Evolutionary conservation across 805 yeast genomes (phyloP), one percentile per base, ranked within the genome.

Genomic region (Saccharomycopsis fermentans): DNA sequence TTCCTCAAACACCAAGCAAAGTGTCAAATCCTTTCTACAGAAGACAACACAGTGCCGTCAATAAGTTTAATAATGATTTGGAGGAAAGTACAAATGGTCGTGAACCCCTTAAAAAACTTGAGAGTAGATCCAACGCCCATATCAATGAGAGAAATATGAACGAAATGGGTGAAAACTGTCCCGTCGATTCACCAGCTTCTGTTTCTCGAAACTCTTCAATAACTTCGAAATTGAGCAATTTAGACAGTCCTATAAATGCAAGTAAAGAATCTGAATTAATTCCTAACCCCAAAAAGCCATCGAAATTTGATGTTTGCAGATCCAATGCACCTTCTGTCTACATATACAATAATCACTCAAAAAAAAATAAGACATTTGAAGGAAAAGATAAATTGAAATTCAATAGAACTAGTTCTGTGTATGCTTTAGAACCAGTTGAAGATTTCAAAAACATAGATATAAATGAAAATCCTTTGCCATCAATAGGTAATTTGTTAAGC

Each of bases 381-480:
- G 52, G 47, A 4, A 48, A 58, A 51, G 58, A 55, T 6, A 32
- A 51, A 19, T 16, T 56, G 37, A 59, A 56, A 27, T 8, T 37
- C 4, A 59, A 59, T 40, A 39, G 61, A 34, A 52, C 63, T 8
- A 58, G 61, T 34, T 60, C 61, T 3, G 60, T 60, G 6, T 60
- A 60, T 35, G 54, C 56, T 34, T 35, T 32, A 35, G 61, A 60
- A 39, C 59, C 63, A 16, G 58, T 54, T 14, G 40, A 37, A 4
- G 59, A 60, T 21, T 60, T 58, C 57, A 60, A 55, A 32, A 58
- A 60, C 27, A 56, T 60, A 40, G 60, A 58, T 27, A 36, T 60
- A 26, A 19, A 32, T 17, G 55, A 34, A 26, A 60, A 60, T 27
- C 61, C 63, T 29, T 37, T 60, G 19, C 63, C 63, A 12, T 56